Evolutionary conservation across 2,329 filamentous ascomycete species (phyloP), one percentile per base, ranked within the genome.

Genomic region (Venturia effusa): DNA sequence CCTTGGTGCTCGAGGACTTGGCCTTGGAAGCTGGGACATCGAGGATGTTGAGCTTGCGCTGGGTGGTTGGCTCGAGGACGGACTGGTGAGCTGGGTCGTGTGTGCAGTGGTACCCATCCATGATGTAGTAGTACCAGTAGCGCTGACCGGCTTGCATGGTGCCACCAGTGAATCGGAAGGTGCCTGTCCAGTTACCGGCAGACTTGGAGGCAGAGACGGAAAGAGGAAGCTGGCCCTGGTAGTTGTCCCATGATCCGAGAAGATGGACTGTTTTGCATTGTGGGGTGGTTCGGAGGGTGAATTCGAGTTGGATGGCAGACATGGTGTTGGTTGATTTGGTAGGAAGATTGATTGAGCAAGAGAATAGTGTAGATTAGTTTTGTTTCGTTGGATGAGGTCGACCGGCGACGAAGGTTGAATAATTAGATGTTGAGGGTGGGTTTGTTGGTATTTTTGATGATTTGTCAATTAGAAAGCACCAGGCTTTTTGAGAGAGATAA

Each of bases 101-200:
- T 67, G 92, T 92, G 76, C 96, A 88, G 78, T 97, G 92, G 86
- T 97, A 97, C 71, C 94, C 94, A 77, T 99, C 94, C 77, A 97
- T 94, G 86, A 97, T 97, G 84, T 97, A 99, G 86, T 99, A 99
- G 87, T 97, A 99, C 94, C 94, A 99, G 86, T 97, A 97, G 75
- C 93, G 88, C 76, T 90, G 87, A 75, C 93, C 92, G 71, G 90
- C 83, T 81, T 93, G 87, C 71, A 97, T 84, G 66, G 90, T 93
- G 67, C 85, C 80, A 75, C 88, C 88, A 79, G 94, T 89, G 81
- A 99, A 97, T 80, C 91, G 88, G 83, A 99, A 97, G 73, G 91
- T 95, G 74, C 93, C 94, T 77, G 92, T 90, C 92, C 93, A 97
- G 70, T 89, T 89, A 74, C 92, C 92, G 64, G 88, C 86, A 27